Evolutionary conservation across 148 eudicot genomes (phyloP), one percentile per base, ranked within the genome.

Genomic region (Limonium bicolor): DNA sequence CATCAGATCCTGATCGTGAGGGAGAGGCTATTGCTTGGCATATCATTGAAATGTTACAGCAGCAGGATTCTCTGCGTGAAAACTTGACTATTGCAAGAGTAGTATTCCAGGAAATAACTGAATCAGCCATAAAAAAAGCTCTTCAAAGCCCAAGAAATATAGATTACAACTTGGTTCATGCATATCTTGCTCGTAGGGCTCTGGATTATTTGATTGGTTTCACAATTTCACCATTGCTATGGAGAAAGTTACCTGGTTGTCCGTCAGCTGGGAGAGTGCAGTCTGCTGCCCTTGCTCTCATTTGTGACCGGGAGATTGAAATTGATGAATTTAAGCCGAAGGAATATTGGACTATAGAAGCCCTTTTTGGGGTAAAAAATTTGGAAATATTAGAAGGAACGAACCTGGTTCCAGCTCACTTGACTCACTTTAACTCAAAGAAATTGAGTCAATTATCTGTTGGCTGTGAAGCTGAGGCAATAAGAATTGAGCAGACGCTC

Each of bases 1-100:
- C 97, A 63, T 84, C 97, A 40, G 95, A 90, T 65, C 97, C 97
- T 63, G 97, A 90, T 62, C 93, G 97, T 21, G 97, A 90, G 65
- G 95, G 97, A 27, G 97, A 90, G 64, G 95, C 97, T 19, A 90
- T 90, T 59, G 95, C 97, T 38, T 90, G 97, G 97, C 97, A 90
- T 65, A 80, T 84, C 28, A 57, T 84, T 50, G 97, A 90, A 73
- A 80, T 80, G 88, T 56, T 90, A 70, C 71, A 64, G 54, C 97
- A 90, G 54, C 93, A 90, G 41, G 77, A 73, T 46, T 77, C 93
- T 62, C 60, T 90, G 39, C 73, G 29, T 44, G 59, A 71, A 37
- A 68, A 69, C 67, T 22, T 78, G 7, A 68, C 55, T 21, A 77
- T 90, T 43, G 82, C 80, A 20, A 78, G 97, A 65, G 97, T 90